A percentile compares a stretch with the other conserved stretches of the same genome.
phyloP scores from a whole-genome alignment of 2,329 filamentous ascomycete genomes.

The Neodidymelliopsis sp. region DNA sequence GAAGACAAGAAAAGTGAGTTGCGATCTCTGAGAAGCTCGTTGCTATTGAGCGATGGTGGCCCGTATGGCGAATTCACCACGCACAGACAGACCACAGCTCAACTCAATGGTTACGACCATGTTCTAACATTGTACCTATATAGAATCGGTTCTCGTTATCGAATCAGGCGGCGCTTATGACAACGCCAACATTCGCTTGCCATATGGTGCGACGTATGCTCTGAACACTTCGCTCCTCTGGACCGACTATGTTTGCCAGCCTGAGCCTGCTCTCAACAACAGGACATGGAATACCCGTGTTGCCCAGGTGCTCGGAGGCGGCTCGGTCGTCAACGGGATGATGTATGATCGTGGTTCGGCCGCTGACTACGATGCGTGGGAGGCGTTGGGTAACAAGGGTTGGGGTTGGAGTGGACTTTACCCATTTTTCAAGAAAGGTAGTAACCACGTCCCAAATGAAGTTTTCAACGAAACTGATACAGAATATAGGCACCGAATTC shows the following conservation, averaged over 20 bases:
- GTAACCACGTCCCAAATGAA: not conserved
- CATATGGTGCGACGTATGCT: conserved; percentile 31
- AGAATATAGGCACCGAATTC: conserved; percentile 25
- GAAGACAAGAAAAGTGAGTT: conserved; percentile 26
- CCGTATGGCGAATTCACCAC: too few relatives aligned
- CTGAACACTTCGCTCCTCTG: conserved; percentile 31
- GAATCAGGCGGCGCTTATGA: conserved; percentile 36
- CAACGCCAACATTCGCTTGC: conserved; percentile 32
- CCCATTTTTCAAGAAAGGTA: conserved; percentile 39
- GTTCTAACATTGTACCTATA: conserved; percentile 8
- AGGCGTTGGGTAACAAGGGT: conserved; percentile 64
- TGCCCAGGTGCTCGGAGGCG: conserved; percentile 33
- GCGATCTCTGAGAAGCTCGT: not conserved
- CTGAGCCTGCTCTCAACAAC: conserved; percentile 28
- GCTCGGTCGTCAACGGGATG: conserved; percentile 47
- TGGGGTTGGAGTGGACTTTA: conserved; percentile 64
- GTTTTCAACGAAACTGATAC: not conserved
- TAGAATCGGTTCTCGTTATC: conserved; percentile 39
- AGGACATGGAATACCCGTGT: conserved; percentile 26
- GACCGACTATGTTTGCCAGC: conserved; percentile 26
- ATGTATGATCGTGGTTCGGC: conserved; percentile 45
- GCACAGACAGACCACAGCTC: too few relatives aligned
- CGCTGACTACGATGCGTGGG: conserved; percentile 63
- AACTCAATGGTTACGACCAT: too few relatives aligned
- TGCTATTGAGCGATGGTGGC: too few relatives aligned